These are phyloP conservation scores for Diaporthe humulicola DNA, from an alignment of 2,329 filamentous ascomycete species.

Conservation along the genomic window DNA sequence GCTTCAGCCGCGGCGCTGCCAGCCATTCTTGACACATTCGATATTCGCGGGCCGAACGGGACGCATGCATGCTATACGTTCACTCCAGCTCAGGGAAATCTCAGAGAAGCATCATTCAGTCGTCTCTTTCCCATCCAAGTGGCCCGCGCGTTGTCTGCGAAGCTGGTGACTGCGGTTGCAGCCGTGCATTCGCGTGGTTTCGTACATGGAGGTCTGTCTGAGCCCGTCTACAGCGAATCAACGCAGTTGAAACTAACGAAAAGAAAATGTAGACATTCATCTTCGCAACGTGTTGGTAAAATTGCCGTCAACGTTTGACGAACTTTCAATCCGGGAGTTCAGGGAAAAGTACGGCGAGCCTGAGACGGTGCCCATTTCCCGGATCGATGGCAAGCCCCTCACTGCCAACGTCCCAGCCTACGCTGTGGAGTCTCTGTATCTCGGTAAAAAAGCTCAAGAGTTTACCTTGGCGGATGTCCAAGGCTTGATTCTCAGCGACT, in stretches of 20 bases:
- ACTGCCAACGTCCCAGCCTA: background rate
- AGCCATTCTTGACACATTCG: background rate
- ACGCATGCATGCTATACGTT: constrained; percentile 9
- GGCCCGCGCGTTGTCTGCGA: constrained; percentile 47
- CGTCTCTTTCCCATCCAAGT: constrained; percentile 44
- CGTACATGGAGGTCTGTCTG: constrained; percentile 16
- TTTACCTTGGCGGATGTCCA: constrained; percentile 47
- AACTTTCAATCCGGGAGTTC: background rate
- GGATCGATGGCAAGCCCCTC: constrained; percentile 13
- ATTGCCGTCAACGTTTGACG: constrained; percentile 14
- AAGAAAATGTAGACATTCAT: constrained; percentile 1
- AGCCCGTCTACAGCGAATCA: too few species aligned
- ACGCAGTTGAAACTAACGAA: background rate
- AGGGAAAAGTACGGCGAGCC: constrained; percentile 1
- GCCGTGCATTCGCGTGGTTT: constrained; percentile 2
- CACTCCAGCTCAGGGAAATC: constrained; percentile 45
- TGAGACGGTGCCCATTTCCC: constrained; percentile 16
- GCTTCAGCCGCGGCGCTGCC: background rate
- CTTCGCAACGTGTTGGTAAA: constrained; percentile 15
- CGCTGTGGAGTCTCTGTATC: constrained; percentile 25
- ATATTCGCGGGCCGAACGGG: background rate
- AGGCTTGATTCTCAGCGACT: constrained; percentile 49
- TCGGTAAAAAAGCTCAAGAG: constrained; percentile 48
- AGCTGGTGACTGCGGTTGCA: constrained; percentile 40
- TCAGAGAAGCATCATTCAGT: constrained; percentile 47